Evolutionary conservation across 2,329 filamentous ascomycete species (phyloP).

Genomic region (Periconia sp.): DNA sequence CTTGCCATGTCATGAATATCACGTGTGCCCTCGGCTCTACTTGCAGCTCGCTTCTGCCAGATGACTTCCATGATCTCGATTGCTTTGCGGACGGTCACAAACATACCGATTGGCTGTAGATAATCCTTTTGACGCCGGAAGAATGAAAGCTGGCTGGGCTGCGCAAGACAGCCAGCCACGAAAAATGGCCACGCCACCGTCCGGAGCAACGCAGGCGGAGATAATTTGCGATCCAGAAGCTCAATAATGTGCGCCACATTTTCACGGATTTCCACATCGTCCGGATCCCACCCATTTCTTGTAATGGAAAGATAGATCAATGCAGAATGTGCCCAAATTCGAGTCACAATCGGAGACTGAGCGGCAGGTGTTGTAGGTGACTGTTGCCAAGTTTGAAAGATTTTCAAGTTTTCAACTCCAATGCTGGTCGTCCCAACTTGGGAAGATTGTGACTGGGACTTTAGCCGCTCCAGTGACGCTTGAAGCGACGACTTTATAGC

Average conservation of each 20-base stretch:
- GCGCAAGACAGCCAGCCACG: conserved; percentile 30
- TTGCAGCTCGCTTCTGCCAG: conserved; percentile 21
- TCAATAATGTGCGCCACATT: conserved; percentile 15
- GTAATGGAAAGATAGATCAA: conserved; percentile 18
- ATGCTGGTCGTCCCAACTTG: too few relatives aligned
- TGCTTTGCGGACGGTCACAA: conserved; percentile 29
- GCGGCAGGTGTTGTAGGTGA: neutral
- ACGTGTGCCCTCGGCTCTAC: too few relatives aligned
- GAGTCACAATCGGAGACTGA: conserved; percentile 10
- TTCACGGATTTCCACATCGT: conserved; percentile 11
- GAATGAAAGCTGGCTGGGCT: conserved; percentile 9
- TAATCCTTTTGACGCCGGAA: conserved; percentile 23
- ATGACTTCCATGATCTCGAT: conserved; percentile 42
- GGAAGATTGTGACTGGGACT: neutral
- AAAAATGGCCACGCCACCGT: conserved; percentile 38
- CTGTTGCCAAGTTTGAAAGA: too few relatives aligned
- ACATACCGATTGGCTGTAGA: conserved; percentile 19
- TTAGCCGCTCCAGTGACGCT: neutral
- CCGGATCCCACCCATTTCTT: conserved; percentile 23
- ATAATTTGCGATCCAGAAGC: conserved; percentile 11
- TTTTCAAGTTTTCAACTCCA: too few relatives aligned
- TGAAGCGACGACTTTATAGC: conserved; percentile 33
- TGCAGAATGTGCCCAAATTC: conserved; percentile 23
- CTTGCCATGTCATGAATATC: too few relatives aligned
- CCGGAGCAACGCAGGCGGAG: conserved; percentile 21